Base-by-base conservation (phyloP, 805 yeast species). In the Ogataea nakhonphanomensis region DNA sequence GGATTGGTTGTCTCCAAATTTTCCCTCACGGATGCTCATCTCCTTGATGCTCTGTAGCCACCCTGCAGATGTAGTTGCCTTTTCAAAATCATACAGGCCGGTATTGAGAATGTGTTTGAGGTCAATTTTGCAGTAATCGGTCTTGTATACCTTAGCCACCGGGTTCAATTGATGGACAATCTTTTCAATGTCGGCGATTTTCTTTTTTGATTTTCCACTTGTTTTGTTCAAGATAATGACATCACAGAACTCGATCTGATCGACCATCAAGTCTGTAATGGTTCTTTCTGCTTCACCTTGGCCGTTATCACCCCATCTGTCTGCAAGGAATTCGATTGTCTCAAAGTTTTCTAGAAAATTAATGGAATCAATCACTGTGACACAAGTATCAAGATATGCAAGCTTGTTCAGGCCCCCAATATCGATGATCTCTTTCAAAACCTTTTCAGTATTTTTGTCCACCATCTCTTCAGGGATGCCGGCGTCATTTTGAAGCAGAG, bases 11-110 rank as follows among this genome's bases (percentile, higher is more conserved):
- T 27, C 30, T 27, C 30, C 30, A 27, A 27, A 27, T 27, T 27
- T 27, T 27, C 30, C 30, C 30, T 27, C 30, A 27, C 30, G 30
- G 30, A 27, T 27, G 30, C 30, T 27, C 30, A 27, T 27, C 30
- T 27, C 30, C 30, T 27, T 27, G 30, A 27, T 27, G 14, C 30
- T 27, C 30, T 27, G 30, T 27, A 27, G 30, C 30, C 30, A 27
- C 15, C 30, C 30, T 27, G 30, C 30, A 27, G 30, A 27, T 27
- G 30, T 27, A 27, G 30, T 27, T 27, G 30, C 30, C 30, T 27
- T 27, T 27, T 27, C 30, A 27, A 27, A 27, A 27, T 27, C 30
- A 27, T 27, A 27, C 30, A 27, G 30, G 30, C 30, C 30, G 30
- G 30, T 27, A 27, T 27, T 27, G 14, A 27, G 12, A 27, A 27